Conservation (phyloP, 495 filamentous ascomycete genomes). For the Penicillium robsamsonii region DNA sequence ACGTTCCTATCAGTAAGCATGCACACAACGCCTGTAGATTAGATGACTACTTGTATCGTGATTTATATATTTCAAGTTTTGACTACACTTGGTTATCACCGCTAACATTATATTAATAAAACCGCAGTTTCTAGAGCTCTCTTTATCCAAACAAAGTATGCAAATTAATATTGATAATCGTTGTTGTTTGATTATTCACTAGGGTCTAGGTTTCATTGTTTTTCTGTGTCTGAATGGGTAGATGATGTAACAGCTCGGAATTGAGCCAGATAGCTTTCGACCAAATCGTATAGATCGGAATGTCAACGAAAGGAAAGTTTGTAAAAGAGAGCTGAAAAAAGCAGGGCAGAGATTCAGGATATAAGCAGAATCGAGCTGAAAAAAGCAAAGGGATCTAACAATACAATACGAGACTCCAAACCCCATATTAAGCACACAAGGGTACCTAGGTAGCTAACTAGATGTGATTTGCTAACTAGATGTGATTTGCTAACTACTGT, state of each 20-base stretch:
- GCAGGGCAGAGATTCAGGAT: background rate
- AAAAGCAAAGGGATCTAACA: background rate
- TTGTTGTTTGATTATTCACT: background rate
- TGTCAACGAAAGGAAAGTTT: background rate
- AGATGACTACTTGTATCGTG: background rate
- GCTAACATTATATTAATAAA: background rate
- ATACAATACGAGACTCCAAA: background rate
- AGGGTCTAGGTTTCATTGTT: background rate
- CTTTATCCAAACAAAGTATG: background rate
- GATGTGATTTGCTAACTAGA: background rate
- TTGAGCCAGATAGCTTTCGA: background rate
- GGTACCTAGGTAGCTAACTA: background rate
- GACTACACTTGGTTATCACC: background rate
- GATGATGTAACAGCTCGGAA: background rate
- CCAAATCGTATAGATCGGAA: background rate
- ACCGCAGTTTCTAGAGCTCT: background rate
- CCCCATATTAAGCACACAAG: background rate
- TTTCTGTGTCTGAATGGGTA: background rate
- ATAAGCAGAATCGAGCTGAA: background rate
- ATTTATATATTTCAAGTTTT: background rate
- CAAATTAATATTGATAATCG: background rate
- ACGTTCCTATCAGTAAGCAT: no score
- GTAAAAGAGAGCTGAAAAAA: background rate
- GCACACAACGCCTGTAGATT: no score
- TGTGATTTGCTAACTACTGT: background rate